Conservation (phyloP, 495 filamentous ascomycete genomes). For the Podospora anserina region DNA sequence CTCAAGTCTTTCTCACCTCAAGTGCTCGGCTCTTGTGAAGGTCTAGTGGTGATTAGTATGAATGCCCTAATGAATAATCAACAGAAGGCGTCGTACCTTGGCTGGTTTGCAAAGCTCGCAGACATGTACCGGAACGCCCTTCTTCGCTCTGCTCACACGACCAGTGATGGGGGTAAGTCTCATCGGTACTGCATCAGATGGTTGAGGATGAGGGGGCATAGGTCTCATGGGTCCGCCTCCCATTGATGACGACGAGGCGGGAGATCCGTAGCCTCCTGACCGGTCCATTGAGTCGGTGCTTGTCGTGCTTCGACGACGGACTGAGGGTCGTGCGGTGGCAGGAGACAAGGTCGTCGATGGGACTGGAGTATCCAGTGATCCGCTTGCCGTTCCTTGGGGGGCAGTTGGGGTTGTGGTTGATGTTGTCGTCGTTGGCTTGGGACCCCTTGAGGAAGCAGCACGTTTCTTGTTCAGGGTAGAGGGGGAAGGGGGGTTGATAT, state of each 20-base stretch:
- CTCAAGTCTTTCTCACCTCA: constrained; percentile 52
- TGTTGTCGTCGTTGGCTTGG: constrained; percentile 16
- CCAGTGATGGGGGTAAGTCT: constrained; percentile 68
- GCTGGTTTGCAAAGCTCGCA: constrained; percentile 62
- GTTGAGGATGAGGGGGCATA: constrained; percentile 32
- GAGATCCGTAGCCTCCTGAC: constrained; percentile 34
- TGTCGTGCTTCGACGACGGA: constrained; percentile 41
- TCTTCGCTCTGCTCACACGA: constrained; percentile 78
- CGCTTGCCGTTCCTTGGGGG: not conserved
- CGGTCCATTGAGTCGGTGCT: constrained; percentile 49
- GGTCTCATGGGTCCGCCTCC: constrained; percentile 37
- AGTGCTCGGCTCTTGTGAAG: constrained; percentile 83
- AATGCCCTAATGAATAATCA: constrained; percentile 16
- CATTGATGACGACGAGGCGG: constrained; percentile 34
- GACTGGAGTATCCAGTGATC: not conserved
- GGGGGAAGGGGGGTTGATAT: constrained; percentile 34
- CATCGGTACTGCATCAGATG: constrained; percentile 40
- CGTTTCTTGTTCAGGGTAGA: constrained; percentile 26
- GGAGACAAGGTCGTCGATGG: constrained; percentile 14
- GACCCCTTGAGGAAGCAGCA: constrained; percentile 20
- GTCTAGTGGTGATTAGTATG: constrained; percentile 47
- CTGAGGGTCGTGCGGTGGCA: constrained; percentile 23
- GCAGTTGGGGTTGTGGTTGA: constrained; percentile 1
- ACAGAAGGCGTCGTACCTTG: constrained; percentile 50
- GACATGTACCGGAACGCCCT: constrained; percentile 73